Evolutionary conservation across 108 stramenopile species (phyloP), one percentile per base, ranked within the genome.

Genomic region (Mayamaea pseudoterrestris): DNA sequence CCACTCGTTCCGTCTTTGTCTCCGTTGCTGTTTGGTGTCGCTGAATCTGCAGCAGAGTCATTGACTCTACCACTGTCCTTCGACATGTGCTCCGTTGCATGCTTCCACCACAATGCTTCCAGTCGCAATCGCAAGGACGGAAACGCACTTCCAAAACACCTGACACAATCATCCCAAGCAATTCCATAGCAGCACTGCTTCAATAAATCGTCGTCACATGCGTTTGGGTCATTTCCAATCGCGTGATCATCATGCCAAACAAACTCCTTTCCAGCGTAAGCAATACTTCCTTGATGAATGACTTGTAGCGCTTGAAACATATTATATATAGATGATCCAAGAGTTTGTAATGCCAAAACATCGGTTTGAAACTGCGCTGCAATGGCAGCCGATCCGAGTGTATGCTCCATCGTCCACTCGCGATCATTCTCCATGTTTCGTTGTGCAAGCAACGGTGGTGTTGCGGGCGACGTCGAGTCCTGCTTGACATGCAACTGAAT

Each of bases 321-420:
- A 22, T 68, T 47, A 9, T 50, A 43, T 4, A 79, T 52, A 1
- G 70, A 46, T 37, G 47, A 31, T 18, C 84, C 84, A 7, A 71
- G 21, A 13, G 71, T 47, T 46, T 73, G 71, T 44, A 69, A 58
- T 1, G 73, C 74, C 50, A 79, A 31, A 2, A 87, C 27, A 48
- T 81, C 60, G 8, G 61, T 44, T 60, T 87, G 84, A 43, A 87
- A 87, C 50, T 79, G 71, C 6, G 80, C 84, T 11, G 80, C 84
- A 31, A 54, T 58, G 14, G 60, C 46, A 9, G 77, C 58, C 24
- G 68, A 60, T 12, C 54, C 36, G 40, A 81, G 79, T 13, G 76
- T 76, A 51, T 69, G 68, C 54, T 87, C 77, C 50, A 57, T 60
- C 66, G 55, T 63, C 41, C 49, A 44, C 18, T 48, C 46, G 14